These are phyloP conservation scores for Fomitopsis schrenkii DNA, from an alignment of 1,284 basidiomycete genomes.

Conservation along the genomic window DNA sequence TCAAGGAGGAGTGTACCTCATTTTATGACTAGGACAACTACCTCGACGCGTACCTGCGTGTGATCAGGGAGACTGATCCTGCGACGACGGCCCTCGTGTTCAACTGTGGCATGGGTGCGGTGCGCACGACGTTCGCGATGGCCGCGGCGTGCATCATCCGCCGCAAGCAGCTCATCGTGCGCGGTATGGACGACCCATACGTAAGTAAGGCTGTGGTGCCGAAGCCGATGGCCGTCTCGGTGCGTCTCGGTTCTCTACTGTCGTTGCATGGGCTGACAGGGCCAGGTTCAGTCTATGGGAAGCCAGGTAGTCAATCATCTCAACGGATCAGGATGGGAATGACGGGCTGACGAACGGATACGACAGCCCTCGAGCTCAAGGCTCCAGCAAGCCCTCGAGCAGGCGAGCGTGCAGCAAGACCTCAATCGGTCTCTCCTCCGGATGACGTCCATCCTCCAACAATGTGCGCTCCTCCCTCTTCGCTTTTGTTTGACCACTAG, in stretches of 20 bases:
- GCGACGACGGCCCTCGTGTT: slow-evolving; percentile 84
- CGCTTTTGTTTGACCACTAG: neutral
- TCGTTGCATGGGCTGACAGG: neutral
- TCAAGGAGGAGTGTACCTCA: neutral
- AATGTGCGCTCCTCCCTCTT: slow-evolving; percentile 42
- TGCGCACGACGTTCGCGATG: slow-evolving; percentile 98
- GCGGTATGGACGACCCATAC: slow-evolving; percentile 79
- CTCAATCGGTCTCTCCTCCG: slow-evolving; percentile 79
- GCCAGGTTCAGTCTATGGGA: neutral
- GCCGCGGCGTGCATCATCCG: slow-evolving; percentile 88
- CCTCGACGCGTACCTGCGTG: slow-evolving; percentile 87
- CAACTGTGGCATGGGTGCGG: slow-evolving; percentile 96
- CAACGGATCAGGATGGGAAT: neutral
- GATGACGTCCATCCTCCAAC: slow-evolving; percentile 82
- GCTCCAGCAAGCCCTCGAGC: slow-evolving; percentile 61
- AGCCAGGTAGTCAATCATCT: neutral
- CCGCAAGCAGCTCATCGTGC: slow-evolving; percentile 79
- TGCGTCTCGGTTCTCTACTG: slow-evolving; percentile 22
- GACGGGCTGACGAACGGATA: neutral
- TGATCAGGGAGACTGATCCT: slow-evolving; percentile 83
- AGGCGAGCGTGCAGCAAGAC: slow-evolving; percentile 82
- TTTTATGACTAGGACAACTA: slow-evolving; percentile 71
- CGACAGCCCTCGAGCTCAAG: slow-evolving; percentile 50
- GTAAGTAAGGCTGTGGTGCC: slow-evolving; percentile 21
- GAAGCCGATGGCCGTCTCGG: slow-evolving; percentile 40